Conservation (phyloP, 176 grass and related monocot genomes). For the Aegilops umbellulata region DNA sequence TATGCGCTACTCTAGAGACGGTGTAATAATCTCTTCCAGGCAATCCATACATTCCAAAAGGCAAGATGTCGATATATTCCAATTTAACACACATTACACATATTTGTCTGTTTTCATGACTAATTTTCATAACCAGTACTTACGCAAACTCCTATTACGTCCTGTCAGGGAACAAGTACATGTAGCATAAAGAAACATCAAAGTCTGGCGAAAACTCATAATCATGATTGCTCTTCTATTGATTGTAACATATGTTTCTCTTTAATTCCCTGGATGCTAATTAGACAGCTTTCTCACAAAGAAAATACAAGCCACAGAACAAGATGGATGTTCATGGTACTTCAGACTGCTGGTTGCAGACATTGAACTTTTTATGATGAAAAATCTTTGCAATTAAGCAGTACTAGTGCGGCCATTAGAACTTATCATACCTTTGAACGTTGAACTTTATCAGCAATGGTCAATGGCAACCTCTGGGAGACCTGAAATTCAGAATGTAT, state of each 20-base stretch:
- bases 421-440: constrained; percentile 78
- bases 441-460: constrained; percentile 91
- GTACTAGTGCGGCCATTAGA: constrained; percentile 22
- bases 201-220: background rate
- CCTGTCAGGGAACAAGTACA: background rate
- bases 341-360: background rate
- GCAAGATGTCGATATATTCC: background rate
- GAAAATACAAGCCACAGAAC: background rate
- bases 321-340: background rate
- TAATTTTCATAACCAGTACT: constrained; percentile 9
- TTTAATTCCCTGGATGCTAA: background rate
- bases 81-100: background rate
- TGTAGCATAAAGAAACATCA: constrained; percentile 10
- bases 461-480: constrained; percentile 78
- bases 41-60: constrained; percentile 1
- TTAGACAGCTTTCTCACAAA: background rate
- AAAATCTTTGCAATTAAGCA: background rate
- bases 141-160: background rate
- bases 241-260: background rate
- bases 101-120: background rate
- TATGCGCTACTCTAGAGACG: background rate
- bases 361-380: constrained; percentile 14
- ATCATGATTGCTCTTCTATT: background rate
- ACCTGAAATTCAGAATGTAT: constrained; percentile 48
- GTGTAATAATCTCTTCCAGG: background rate